These are phyloP conservation scores for Colletotrichum euphorbiae DNA, from an alignment of 2,329 filamentous ascomycete species.

Conservation along the genomic window DNA sequence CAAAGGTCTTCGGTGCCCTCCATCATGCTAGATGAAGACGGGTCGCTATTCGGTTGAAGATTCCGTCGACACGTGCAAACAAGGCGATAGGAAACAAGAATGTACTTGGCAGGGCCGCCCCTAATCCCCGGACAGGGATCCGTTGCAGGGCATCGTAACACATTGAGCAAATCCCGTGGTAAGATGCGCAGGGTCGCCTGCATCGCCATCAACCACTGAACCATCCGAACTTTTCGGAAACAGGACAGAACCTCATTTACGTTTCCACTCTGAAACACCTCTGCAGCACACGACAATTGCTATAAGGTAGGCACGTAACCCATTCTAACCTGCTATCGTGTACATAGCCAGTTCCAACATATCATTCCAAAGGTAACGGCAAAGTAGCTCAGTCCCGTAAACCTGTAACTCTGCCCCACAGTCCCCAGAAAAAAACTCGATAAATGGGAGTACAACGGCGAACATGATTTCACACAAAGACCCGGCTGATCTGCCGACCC, in stretches of 20 bases:
- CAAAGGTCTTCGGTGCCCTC: too few species aligned
- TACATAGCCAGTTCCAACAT: neutral
- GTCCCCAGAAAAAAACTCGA: conserved; percentile 25
- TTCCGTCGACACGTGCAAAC: too few species aligned
- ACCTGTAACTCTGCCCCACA: neutral
- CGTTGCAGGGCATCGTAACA: too few species aligned
- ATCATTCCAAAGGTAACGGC: conserved; percentile 20
- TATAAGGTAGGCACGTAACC: neutral
- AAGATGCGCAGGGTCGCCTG: neutral
- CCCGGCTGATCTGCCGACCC: conserved; percentile 2
- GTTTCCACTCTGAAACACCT: neutral
- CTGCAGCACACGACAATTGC: conserved; percentile 2
- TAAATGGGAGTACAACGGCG: conserved; percentile 16
- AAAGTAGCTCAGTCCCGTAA: conserved; percentile 7
- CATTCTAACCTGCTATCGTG: conserved; percentile 6
- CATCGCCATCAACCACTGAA: neutral
- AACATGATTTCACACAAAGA: conserved; percentile 17
- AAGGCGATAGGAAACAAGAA: too few species aligned
- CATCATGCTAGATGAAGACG: too few species aligned
- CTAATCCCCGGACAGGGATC: too few species aligned
- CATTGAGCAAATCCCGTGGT: neutral
- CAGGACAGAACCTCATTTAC: neutral
- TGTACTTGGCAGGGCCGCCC: too few species aligned
- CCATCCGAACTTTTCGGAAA: neutral
- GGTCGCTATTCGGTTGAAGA: too few species aligned